These are phyloP conservation scores for Boletus vinaceobasis DNA, from an alignment of 768 basidiomycete genomes.

Conservation along the genomic window DNA sequence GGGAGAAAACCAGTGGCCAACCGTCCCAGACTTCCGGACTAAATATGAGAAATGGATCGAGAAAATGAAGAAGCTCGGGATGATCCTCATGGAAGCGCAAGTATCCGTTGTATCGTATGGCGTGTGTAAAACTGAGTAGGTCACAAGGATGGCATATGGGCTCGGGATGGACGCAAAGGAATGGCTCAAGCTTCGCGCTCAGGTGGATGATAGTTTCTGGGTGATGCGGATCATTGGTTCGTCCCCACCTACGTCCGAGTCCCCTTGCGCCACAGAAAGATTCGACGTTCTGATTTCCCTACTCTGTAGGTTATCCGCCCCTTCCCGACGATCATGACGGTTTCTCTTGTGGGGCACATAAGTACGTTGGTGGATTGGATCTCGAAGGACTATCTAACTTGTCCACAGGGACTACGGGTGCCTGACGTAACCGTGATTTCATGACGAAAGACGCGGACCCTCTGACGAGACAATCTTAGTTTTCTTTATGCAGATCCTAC, in stretches of 20 bases:
- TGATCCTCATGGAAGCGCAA: constrained; percentile 84
- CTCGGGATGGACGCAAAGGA: constrained; percentile 70
- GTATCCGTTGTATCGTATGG: constrained; percentile 23
- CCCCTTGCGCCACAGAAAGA: neutral
- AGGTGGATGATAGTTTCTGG: constrained; percentile 89
- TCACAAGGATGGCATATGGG: constrained; percentile 72
- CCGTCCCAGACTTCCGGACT: constrained; percentile 50
- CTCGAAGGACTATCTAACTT: constrained; percentile 2
- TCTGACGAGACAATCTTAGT: constrained; percentile 39
- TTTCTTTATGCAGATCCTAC: constrained; percentile 85
- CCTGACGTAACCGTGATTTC: constrained; percentile 55
- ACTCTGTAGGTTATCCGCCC: constrained; percentile 72
- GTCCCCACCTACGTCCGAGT: neutral
- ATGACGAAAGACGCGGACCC: neutral
- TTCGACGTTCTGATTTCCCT: neutral
- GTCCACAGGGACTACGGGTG: constrained; percentile 80
- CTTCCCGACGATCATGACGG: constrained; percentile 77
- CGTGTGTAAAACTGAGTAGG: neutral
- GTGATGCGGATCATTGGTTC: constrained; percentile 79
- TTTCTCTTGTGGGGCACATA: constrained; percentile 88
- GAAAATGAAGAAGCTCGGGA: constrained; percentile 82
- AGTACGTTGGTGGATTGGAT: constrained; percentile 41
- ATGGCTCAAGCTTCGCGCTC: constrained; percentile 60
- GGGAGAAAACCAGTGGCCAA: constrained; percentile 89
- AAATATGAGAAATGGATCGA: constrained; percentile 73